A percentile compares a stretch with the other conserved stretches of the same genome.
Evolutionary conservation across 441 rosid genomes (phyloP).

Genomic region (Geranium incanum): DNA sequence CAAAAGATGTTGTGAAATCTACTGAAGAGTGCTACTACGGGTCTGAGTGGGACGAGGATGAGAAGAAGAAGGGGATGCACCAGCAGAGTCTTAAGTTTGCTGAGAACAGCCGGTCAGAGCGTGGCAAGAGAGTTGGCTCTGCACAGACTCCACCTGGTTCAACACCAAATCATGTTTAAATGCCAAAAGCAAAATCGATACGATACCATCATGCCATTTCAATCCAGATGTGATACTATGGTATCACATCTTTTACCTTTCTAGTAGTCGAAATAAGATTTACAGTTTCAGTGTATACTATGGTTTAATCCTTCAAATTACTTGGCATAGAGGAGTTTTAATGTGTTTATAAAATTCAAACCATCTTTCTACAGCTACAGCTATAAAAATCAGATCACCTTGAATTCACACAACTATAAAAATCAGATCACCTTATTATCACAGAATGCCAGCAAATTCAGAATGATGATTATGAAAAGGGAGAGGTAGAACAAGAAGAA

Average conservation of each 20-base stretch:
- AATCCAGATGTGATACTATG: not conserved
- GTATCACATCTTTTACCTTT: not conserved
- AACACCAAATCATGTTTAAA: conserved; percentile 35
- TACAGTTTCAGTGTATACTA: not conserved
- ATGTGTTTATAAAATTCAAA: not conserved
- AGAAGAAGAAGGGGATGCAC: conserved; percentile 56
- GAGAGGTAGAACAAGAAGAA: conserved; percentile 1
- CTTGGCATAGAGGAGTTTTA: no score
- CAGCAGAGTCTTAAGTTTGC: conserved; percentile 63
- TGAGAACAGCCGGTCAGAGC: conserved; percentile 60
- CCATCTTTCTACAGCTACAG: not conserved
- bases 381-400: not conserved
- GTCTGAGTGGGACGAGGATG: conserved; percentile 56
- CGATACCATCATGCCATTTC: conserved; percentile 1
- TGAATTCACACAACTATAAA: not conserved
- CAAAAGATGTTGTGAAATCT: conserved; percentile 34
- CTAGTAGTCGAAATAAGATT: not conserved
- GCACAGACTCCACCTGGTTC: conserved; percentile 31
- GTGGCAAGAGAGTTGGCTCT: conserved; percentile 43
- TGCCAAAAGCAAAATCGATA: not conserved
- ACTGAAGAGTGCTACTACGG: conserved; percentile 58
- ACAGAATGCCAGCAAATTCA: not conserved
- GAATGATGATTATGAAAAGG: not conserved
- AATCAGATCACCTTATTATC: not conserved
- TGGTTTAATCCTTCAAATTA: not conserved